Conservation (phyloP, 768 basidiomycete genomes). For the Leccinellum rugosiceps region DNA sequence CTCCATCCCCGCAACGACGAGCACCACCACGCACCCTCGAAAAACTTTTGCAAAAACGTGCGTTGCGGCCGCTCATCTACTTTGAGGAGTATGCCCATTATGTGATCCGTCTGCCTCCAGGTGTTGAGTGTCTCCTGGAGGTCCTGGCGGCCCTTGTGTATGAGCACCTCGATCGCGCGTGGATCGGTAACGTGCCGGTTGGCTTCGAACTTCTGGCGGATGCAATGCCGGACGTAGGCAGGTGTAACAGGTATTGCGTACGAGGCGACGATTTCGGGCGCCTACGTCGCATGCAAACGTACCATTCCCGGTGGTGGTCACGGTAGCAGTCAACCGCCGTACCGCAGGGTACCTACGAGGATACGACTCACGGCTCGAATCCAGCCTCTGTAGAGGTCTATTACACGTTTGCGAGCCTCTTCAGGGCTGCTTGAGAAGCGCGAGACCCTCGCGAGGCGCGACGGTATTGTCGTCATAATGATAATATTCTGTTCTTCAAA, state of each 20-base stretch:
- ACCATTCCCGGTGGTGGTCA: background rate
- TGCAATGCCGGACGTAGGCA: constrained; percentile 70
- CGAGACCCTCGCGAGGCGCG: constrained; percentile 76
- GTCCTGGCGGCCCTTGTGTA: constrained; percentile 82
- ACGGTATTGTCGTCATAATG: constrained; percentile 79
- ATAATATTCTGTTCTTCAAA: background rate
- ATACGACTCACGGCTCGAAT: constrained; percentile 72
- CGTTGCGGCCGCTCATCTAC: constrained; percentile 42
- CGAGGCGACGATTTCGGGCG: constrained; percentile 83
- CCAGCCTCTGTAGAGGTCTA: constrained; percentile 90
- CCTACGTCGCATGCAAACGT: constrained; percentile 44
- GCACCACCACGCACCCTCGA: constrained; percentile 56
- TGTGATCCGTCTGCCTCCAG: constrained; percentile 87
- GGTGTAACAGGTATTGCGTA: constrained; percentile 84
- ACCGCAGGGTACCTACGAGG: background rate
- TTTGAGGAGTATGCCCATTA: constrained; percentile 66
- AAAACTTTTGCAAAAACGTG: constrained; percentile 82
- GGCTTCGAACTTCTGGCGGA: constrained; percentile 84
- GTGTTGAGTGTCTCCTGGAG: constrained; percentile 93
- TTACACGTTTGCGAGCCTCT: constrained; percentile 65
- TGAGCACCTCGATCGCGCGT: constrained; percentile 78
- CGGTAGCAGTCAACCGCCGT: background rate
- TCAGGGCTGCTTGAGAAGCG: constrained; percentile 50
- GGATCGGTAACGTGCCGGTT: constrained; percentile 81
- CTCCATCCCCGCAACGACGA: background rate